Evolutionary conservation across 768 basidiomycete species (phyloP), one percentile per base, ranked within the genome.

Genomic region (Lactarius vividus): DNA sequence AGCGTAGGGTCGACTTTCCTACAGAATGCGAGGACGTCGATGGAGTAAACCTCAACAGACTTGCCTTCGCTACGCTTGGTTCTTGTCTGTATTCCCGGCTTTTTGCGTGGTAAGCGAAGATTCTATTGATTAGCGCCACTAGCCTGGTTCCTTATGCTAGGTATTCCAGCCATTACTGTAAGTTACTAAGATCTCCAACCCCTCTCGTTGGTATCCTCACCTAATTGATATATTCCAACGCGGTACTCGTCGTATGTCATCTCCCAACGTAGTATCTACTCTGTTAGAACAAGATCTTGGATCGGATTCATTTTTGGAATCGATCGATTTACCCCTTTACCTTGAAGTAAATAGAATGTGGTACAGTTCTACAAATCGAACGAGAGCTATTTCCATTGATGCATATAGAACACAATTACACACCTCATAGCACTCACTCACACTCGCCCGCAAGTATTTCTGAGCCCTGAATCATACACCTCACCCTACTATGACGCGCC

Each of bases 101-200:
- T 0, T 82, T 94, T 29, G 79, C 86, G 67, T 94, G 89, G 88
- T 91, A 69, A 54, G 80, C 71, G 16, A 23, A 8, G 4, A 13
- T 29, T 42, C 16, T n/a, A 10, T 46, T 37, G 26, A 29, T 16
- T 13, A 18, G 23, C 7, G 39, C n/a, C 29, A 57, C 28, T n/a
- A 33, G 16, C 16, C 42, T 20, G 23, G 16, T 46, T 29, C 49
- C 31, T 11, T 68, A 91, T 88, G 80, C 26, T 66, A 90, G 88
- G 80, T 89, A 1, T 81, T 95, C 54, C 82, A 88, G 76, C 84
- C 84, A 76, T 98, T 95, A n/a, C n/a, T n/a, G n/a, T n/a, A n/a
- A n/a, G n/a, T n/a, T n/a, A 77, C 72, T 92, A n/a, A 67, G 84
- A 1, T 84, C 91, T 1, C 1, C n/a, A 49, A 92, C 92, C 2